Base-by-base conservation (phyloP, 345 rosid genomes). In the Rhodamnia argentea region DNA sequence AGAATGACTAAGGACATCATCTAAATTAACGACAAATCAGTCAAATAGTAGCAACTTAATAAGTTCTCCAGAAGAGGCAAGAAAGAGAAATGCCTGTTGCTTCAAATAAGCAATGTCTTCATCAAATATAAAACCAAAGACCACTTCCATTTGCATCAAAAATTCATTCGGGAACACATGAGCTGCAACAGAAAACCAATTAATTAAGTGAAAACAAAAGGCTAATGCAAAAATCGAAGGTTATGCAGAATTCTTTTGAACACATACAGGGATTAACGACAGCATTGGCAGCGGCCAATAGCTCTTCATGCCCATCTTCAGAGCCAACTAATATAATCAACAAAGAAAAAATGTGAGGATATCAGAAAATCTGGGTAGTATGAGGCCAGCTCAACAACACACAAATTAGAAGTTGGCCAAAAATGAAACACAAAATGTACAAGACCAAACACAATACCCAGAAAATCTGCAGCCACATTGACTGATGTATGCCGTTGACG, bases 141-240 rank as follows among this genome's bases (percentile, higher is more conserved):
- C 90, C 24, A 90, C 92, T 89, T 97, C 99, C 95, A 95, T 93
- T 87, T 93, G 95, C 93, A 90, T 93, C 99, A 99, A 97, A 87
- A 95, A 94, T 83, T 93, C 87, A 83, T 88, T 90, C 50, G 92
- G 88, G 86, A 88, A 90, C 64, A 90, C 90, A 87, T 88, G 93
- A 85, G 90, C 99, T 96, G 93, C 90, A 92, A 86, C 50, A 86
- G 83, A 82, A 86, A 90, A 83, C 60, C 94, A 87, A 90, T 88
- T 58, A 85, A 88, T 86, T 87, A 86, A 86, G 85, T 84, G 82
- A 76, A 86, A 83, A 53, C 52, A 84, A 50, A 86, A 52, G 84
- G 58, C 51, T 75, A 51, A 70, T 75, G 75, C 85, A 54, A 56
- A 88, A 90, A 87, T 40, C 58, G 76, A 55, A 52, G 83, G 20